phyloP scores from a whole-genome alignment of 164 flowering plant genomes.

The Berberis thunbergii region DNA sequence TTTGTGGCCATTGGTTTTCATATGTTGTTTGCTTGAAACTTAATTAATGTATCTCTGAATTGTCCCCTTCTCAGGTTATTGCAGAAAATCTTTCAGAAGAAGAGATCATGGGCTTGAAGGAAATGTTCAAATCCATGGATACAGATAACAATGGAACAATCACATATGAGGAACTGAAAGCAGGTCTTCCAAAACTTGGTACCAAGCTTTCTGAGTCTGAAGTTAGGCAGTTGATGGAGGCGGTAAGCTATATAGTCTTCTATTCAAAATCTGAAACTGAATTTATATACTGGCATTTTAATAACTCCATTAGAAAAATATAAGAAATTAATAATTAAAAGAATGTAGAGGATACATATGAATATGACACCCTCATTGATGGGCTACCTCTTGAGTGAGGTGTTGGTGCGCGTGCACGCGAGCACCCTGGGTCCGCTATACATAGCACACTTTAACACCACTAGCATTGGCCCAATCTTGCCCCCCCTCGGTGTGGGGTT shows the following conservation, averaged over 20 bases:
- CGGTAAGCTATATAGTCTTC: constrained; percentile 42
- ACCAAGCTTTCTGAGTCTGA: constrained; percentile 90
- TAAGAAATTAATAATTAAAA: too few species aligned
- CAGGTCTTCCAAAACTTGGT: constrained; percentile 87
- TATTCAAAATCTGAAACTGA: background rate
- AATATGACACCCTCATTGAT: too few species aligned
- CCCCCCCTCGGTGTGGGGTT: too few species aligned
- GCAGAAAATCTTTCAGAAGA: constrained; percentile 97
- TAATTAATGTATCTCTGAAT: background rate
- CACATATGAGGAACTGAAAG: constrained; percentile 86
- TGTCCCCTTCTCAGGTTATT: constrained; percentile 62
- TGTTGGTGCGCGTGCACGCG: too few species aligned
- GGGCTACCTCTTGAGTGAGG: too few species aligned
- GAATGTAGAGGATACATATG: too few species aligned
- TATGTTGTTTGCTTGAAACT: background rate
- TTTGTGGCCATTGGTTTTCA: background rate
- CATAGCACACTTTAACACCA: too few species aligned
- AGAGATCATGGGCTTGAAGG: constrained; percentile 92
- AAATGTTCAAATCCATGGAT: constrained; percentile 97
- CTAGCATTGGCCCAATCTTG: too few species aligned
- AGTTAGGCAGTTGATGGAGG: constrained; percentile 89
- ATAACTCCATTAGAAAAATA: too few species aligned
- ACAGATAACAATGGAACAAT: constrained; percentile 93
- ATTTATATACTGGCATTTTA: too few species aligned
- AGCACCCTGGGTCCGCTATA: too few species aligned